These are phyloP conservation scores for Daphne laureola DNA, from an alignment of 441 rosid species.

Conservation along the genomic window DNA sequence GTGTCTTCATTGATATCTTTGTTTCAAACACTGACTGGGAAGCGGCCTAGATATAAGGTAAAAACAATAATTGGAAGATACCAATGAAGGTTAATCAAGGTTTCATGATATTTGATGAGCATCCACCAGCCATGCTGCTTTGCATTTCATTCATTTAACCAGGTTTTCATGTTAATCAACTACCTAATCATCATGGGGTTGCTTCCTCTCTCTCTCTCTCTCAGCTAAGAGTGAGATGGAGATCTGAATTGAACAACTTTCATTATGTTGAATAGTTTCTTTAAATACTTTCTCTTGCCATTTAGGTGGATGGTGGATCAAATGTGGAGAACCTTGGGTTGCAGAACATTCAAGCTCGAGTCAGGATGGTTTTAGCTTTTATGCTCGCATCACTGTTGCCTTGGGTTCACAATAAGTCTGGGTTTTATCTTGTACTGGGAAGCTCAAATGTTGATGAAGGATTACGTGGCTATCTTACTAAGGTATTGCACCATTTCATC, in stretches of 20 bases:
- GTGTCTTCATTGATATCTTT: constrained; percentile 71
- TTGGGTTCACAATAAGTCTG: constrained; percentile 88
- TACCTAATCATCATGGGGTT: too few relatives aligned
- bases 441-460: constrained; percentile 98
- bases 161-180: too few relatives aligned
- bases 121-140: too few relatives aligned
- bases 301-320: constrained; percentile 91
- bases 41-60: constrained; percentile 83
- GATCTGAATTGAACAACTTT: too few relatives aligned
- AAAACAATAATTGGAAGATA: too few relatives aligned
- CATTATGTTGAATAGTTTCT: too few relatives aligned
- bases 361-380: constrained; percentile 94
- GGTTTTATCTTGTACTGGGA: constrained; percentile 91
- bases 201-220: too few relatives aligned
- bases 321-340: constrained; percentile 78
- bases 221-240: too few relatives aligned
- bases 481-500: constrained; percentile 32
- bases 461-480: constrained; percentile 89
- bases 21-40: constrained; percentile 87
- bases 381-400: constrained; percentile 94
- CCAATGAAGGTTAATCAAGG: too few relatives aligned
- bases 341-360: constrained; percentile 97
- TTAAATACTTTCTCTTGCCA: too few relatives aligned
- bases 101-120: too few relatives aligned
- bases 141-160: too few relatives aligned